Evolutionary conservation across 2,329 filamentous ascomycete species (phyloP).

Genomic region (Rutstroemia sp.): DNA sequence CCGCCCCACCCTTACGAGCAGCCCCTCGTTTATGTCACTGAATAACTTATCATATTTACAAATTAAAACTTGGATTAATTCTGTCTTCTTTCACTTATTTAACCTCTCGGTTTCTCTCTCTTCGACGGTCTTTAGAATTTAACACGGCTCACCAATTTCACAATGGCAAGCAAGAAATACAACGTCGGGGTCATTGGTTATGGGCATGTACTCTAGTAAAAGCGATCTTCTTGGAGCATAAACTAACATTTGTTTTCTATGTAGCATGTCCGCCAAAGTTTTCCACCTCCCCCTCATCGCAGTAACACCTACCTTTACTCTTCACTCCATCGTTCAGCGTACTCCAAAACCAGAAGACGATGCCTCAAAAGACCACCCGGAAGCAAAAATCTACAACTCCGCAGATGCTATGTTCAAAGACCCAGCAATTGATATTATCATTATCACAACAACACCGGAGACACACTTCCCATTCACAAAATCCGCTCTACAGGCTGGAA

Average conservation of each 20-base stretch:
- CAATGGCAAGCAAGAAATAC: not conserved
- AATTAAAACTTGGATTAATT: too few species aligned
- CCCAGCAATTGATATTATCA: constrained; percentile 56
- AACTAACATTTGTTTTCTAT: not conserved
- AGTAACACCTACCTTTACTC: constrained; percentile 53
- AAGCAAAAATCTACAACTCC: constrained; percentile 55
- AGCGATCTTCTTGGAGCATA: too few species aligned
- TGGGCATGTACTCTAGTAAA: not conserved
- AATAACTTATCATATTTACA: too few species aligned
- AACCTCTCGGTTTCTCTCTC: too few species aligned
- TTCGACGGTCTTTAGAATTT: too few species aligned
- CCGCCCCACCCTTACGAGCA: too few species aligned
- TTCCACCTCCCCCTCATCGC: constrained; percentile 79
- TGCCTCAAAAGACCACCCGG: constrained; percentile 60
- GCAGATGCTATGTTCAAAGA: constrained; percentile 59
- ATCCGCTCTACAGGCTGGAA: constrained; percentile 58
- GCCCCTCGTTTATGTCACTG: too few species aligned
- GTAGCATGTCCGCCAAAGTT: constrained; percentile 59
- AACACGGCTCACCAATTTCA: too few species aligned
- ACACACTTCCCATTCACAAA: constrained; percentile 62
- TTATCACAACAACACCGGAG: constrained; percentile 65
- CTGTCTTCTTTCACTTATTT: too few species aligned
- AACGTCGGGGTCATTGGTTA: not conserved
- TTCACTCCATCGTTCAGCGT: constrained; percentile 72
- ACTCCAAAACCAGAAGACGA: constrained; percentile 56